Percentiles rank a stretch among this genome's conserved stretches.
Evolutionary conservation across 305 asterid genomes (phyloP).

Genomic region (Solanum hybrid): DNA sequence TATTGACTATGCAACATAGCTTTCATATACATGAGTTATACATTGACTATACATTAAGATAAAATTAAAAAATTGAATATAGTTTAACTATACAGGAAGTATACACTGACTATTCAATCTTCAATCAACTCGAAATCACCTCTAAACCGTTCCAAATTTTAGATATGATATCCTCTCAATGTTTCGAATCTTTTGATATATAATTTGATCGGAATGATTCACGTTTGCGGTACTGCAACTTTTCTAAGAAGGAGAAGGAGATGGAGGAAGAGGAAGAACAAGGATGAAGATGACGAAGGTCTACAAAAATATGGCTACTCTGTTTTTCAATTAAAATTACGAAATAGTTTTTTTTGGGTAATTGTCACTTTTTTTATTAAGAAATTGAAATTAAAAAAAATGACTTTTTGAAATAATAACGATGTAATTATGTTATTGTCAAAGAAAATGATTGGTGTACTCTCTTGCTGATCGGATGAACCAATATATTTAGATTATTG

Average conservation of each 20-base stretch:
- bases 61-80: no score
- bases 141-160: no score
- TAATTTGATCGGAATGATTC: no score
- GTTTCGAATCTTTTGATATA: no score
- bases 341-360: neutral
- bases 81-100: neutral
- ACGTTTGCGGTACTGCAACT: no score
- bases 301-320: neutral
- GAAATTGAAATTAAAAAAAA: no score
- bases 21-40: neutral
- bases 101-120: neutral
- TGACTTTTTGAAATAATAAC: neutral
- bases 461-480: neutral
- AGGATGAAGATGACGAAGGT: neutral
- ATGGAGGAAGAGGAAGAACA: neutral
- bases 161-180: no score
- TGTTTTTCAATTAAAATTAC: neutral
- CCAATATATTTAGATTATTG: neutral
- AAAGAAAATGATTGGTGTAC: neutral
- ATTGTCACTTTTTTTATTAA: neutral
- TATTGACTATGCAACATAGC: neutral
- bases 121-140: neutral
- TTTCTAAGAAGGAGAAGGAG: neutral
- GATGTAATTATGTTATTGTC: neutral
- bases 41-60: no score